These are phyloP conservation scores for Leishmania lainsoni DNA, from an alignment of 208 protist genomes.

Conservation along the genomic window DNA sequence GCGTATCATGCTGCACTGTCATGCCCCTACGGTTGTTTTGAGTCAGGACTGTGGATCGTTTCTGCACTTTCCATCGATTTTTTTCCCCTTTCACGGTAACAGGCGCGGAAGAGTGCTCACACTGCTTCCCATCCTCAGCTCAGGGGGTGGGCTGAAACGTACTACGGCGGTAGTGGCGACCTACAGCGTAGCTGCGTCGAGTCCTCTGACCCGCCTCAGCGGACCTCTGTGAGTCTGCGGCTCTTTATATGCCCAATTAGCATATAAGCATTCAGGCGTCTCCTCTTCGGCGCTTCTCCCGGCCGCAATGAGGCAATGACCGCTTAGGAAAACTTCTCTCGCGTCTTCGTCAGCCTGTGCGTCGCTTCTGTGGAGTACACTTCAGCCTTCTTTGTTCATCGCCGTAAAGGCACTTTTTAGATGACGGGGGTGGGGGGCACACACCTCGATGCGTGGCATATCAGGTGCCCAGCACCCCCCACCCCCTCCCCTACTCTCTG, in stretches of 20 bases:
- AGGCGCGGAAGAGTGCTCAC: background rate
- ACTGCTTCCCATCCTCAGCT: background rate
- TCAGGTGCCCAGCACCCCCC: background rate
- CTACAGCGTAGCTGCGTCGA: background rate
- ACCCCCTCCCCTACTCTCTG: background rate
- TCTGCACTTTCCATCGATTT: background rate
- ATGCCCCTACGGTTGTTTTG: background rate
- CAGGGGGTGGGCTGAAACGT: background rate
- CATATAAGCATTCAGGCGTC: too few species aligned
- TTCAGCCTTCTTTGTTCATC: background rate
- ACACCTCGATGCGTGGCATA: background rate
- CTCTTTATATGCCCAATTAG: background rate
- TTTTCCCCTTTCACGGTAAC: background rate
- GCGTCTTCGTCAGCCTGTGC: background rate
- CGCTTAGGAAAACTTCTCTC: background rate
- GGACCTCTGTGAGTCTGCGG: background rate
- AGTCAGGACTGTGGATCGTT: background rate
- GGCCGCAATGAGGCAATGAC: background rate
- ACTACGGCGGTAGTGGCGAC: background rate
- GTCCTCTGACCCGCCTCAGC: background rate
- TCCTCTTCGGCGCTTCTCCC: background rate
- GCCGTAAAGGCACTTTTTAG: background rate
- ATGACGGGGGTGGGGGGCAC: background rate
- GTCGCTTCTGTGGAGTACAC: background rate
- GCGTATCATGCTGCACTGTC: background rate